Conservation (phyloP, 1,139 yeast genomes). For the Fermentozyma sake region DNA sequence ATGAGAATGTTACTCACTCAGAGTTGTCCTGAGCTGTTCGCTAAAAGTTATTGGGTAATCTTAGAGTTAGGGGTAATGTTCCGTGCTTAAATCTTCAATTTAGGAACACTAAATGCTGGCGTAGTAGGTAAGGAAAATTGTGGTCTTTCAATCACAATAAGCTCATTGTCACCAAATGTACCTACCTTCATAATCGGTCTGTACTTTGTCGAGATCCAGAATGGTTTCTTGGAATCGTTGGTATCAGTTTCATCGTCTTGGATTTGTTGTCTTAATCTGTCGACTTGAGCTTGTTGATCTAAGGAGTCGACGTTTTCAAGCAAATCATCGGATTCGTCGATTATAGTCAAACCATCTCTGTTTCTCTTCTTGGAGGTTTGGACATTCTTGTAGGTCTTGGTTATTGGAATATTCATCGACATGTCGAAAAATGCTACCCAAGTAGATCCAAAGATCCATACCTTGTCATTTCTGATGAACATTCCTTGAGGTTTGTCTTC, state of each 20-base stretch:
- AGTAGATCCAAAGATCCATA: conserved; percentile 86
- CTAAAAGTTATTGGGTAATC: not conserved
- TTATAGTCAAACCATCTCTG: conserved; percentile 58
- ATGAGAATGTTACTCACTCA: too few relatives aligned
- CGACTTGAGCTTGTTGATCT: conserved; percentile 25
- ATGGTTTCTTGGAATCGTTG: conserved; percentile 36
- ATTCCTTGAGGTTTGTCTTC: conserved; percentile 75
- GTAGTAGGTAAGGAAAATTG: conserved; percentile 55
- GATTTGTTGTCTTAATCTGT: conserved; percentile 22
- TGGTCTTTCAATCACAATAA: conserved; percentile 78
- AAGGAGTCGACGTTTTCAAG: conserved; percentile 20
- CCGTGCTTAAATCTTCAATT: conserved; percentile 52
- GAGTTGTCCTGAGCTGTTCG: too few relatives aligned
- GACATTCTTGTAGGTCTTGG: conserved; percentile 14
- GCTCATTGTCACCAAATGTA: conserved; percentile 49
- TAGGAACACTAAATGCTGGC: conserved; percentile 75
- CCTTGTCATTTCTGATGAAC: conserved; percentile 38
- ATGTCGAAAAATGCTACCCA: conserved; percentile 81
- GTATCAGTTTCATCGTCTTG: conserved; percentile 22
- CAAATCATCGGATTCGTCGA: conserved; percentile 27
- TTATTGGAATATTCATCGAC: conserved; percentile 51
- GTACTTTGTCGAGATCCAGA: conserved; percentile 76
- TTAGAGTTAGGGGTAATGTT: not conserved
- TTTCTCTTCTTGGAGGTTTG: conserved; percentile 46
- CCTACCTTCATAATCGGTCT: conserved; percentile 68